Percentiles rank a stretch among this genome's conserved stretches.
phyloP scores from a whole-genome alignment of 176 grass and related monocot genomes.

The Elaeis guineensis region DNA sequence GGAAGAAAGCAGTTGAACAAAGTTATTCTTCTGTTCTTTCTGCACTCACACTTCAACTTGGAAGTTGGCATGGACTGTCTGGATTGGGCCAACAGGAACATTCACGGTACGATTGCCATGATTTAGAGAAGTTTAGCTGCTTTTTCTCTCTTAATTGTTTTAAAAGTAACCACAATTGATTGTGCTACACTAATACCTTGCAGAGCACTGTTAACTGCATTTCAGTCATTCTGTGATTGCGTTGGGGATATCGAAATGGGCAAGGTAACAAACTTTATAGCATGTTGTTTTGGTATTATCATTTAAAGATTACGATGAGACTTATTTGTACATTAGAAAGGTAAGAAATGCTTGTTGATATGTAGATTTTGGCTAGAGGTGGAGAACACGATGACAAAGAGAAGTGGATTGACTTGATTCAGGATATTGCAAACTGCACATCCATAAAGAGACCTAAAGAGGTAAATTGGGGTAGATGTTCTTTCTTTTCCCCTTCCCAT shows the following conservation, averaged over 20 bases:
- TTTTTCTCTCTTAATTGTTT: constrained; percentile 14
- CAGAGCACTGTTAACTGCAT: constrained; percentile 73
- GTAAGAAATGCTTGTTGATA: constrained; percentile 4
- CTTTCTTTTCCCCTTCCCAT: too few relatives aligned
- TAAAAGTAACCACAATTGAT: background rate
- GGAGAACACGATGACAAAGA: constrained; percentile 78
- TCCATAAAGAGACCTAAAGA: constrained; percentile 93
- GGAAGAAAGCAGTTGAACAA: constrained; percentile 89
- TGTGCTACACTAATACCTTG: constrained; percentile 18
- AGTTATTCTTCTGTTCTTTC: constrained; percentile 89
- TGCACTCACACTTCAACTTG: constrained; percentile 82
- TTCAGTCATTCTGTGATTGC: constrained; percentile 97
- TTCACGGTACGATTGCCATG: constrained; percentile 35
- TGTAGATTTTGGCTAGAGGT: constrained; percentile 89
- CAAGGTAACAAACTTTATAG: constrained; percentile 45
- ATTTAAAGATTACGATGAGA: too few relatives aligned
- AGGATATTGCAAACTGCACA: constrained; percentile 79
- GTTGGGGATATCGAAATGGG: constrained; percentile 92
- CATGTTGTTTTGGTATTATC: too few relatives aligned
- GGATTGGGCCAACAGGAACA: constrained; percentile 60
- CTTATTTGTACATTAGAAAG: background rate
- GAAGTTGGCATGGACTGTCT: constrained; percentile 74
- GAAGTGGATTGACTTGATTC: constrained; percentile 88
- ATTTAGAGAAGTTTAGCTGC: constrained; percentile 9
- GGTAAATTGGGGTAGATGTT: constrained; percentile 30